Conservation (phyloP, 306 rosid genomes). For the Pyrus pyrifolia region DNA sequence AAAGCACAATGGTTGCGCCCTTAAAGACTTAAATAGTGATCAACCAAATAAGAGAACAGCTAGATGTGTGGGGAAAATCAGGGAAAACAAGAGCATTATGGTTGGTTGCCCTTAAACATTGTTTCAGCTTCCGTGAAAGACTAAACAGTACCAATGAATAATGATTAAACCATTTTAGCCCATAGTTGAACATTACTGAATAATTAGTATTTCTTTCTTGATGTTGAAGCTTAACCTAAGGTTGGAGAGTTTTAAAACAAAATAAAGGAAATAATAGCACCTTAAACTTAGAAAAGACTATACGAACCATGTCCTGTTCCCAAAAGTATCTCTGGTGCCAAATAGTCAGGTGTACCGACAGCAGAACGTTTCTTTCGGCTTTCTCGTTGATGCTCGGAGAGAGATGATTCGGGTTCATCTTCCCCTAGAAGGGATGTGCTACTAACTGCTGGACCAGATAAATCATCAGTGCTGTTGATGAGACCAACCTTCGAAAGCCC, state of each 20-base stretch:
- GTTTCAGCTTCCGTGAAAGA: not conserved
- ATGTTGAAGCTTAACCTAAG: conserved; percentile 14
- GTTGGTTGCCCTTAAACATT: not conserved
- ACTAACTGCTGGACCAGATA: conserved; percentile 89
- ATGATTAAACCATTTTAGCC: not conserved
- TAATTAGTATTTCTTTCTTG: conserved; percentile 11
- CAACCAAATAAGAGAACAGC: not conserved
- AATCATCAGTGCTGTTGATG: conserved; percentile 97
- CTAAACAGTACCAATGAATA: not conserved
- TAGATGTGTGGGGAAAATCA: not conserved
- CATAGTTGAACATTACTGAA: not conserved
- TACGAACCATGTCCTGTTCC: conserved; percentile 99
- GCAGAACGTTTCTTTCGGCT: conserved; percentile 91
- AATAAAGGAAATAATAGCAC: conserved; percentile 40
- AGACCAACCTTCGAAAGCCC: conserved; percentile 99
- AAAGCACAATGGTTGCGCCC: not conserved
- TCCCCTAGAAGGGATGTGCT: conserved; percentile 68
- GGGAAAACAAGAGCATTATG: not conserved
- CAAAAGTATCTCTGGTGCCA: conserved; percentile 97
- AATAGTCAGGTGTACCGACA: conserved; percentile 98
- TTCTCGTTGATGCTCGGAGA: conserved; percentile 77
- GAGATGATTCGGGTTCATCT: conserved; percentile 53
- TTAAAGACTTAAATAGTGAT: not conserved
- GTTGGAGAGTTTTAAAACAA: conserved; percentile 2
- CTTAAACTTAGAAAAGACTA: conserved; percentile 45